phyloP scores from a whole-genome alignment of 331 rosid species.

The Quercus phellos region DNA sequence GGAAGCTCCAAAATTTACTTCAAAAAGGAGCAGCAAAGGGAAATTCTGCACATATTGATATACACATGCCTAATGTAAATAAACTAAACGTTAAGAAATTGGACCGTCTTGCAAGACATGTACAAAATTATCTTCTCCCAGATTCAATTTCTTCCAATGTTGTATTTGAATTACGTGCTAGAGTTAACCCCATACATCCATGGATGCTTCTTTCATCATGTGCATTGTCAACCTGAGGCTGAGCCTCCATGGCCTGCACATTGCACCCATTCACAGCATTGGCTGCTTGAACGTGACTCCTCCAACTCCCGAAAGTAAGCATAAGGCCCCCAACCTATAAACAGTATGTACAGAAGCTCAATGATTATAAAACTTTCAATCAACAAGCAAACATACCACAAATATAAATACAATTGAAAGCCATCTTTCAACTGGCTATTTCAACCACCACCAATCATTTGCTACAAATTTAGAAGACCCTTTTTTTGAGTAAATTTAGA shows the following conservation, averaged over 20 bases:
- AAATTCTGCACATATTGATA: neutral
- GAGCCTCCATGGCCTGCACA: conserved; percentile 23
- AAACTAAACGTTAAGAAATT: neutral
- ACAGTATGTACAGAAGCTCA: conserved; percentile 16
- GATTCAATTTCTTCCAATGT: conserved; percentile 55
- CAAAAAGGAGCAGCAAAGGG: neutral
- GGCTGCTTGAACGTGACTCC: conserved; percentile 26
- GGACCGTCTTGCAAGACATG: neutral
- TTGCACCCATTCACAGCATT: conserved; percentile 20
- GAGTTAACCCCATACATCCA: conserved; percentile 46
- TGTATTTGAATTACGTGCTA: conserved; percentile 26
- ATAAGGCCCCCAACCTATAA: conserved; percentile 92
- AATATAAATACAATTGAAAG: neutral
- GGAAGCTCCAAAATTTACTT: neutral
- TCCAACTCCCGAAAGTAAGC: conserved; percentile 67
- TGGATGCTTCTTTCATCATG: conserved; percentile 32
- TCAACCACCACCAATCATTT: neutral
- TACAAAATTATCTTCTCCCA: conserved; percentile 34
- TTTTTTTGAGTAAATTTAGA: no score
- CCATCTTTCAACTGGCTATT: neutral
- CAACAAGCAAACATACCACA: neutral
- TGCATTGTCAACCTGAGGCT: conserved; percentile 26
- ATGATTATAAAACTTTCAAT: neutral
- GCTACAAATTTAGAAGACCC: no score
- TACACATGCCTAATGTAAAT: neutral